These are phyloP conservation scores for Porphyra umbilicalis DNA, from an alignment of 31 red algal species.

Conservation along the genomic window DNA sequence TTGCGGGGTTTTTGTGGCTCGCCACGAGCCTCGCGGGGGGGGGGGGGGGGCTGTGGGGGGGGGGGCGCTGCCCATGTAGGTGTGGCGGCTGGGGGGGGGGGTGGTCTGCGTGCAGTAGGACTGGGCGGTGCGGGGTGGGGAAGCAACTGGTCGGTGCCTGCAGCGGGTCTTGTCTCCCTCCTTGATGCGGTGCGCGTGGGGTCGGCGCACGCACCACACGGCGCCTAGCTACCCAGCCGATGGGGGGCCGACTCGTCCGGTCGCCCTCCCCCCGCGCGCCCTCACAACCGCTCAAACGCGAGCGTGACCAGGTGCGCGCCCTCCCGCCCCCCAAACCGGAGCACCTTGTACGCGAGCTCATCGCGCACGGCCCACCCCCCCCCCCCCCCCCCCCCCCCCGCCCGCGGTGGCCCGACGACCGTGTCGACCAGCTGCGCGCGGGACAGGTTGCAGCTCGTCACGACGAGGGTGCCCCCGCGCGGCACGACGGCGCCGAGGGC, in stretches of 20 bases:
- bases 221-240: too few species aligned
- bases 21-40: not conserved
- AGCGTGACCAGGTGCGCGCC: not conserved
- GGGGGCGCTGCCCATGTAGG: not conserved
- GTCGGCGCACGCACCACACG: too few species aligned
- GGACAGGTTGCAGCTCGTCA: not conserved
- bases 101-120: too few species aligned
- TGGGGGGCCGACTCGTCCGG: too few species aligned
- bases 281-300: conserved; percentile 1
- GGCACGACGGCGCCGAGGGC: not conserved
- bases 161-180: too few species aligned
- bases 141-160: too few species aligned
- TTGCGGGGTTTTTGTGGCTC: not conserved
- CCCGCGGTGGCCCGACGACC: too few species aligned
- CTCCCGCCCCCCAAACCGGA: not conserved
- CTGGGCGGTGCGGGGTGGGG: too few species aligned
- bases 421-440: not conserved
- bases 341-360: not conserved
- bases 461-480: not conserved
- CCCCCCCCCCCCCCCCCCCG: not conserved
- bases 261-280: too few species aligned
- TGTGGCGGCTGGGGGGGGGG: too few species aligned
- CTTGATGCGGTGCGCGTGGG: too few species aligned
- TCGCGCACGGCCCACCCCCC: not conserved
- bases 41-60: not conserved